Conservation (phyloP, 2,329 filamentous ascomycete genomes). For the Ascochyta viciae-villosae region DNA sequence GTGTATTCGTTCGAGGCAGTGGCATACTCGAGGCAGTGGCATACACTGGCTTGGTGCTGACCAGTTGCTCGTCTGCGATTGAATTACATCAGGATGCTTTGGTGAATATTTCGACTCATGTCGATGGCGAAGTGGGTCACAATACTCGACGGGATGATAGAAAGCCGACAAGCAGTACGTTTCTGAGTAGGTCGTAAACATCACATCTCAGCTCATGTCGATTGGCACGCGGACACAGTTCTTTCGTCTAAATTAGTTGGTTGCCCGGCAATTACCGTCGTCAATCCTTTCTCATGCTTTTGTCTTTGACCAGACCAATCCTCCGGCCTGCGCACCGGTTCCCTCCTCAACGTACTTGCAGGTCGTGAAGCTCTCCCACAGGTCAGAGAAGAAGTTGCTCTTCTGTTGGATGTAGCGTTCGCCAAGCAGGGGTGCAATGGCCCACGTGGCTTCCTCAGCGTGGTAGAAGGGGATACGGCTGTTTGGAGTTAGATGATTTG, state of each 20-base stretch:
- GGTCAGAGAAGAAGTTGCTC: slow-evolving; percentile 27
- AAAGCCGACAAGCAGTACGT: no score
- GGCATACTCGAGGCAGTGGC: background rate
- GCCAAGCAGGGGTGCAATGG: slow-evolving; percentile 33
- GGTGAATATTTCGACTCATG: no score
- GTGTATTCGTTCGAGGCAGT: background rate
- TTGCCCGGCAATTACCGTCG: background rate
- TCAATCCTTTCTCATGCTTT: slow-evolving; percentile 3
- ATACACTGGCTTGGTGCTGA: background rate
- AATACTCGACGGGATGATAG: no score
- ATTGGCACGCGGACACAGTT: no score
- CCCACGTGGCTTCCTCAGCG: slow-evolving; percentile 35
- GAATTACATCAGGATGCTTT: no score
- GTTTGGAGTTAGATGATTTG: slow-evolving; percentile 10
- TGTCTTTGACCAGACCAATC: slow-evolving; percentile 23
- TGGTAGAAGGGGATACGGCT: slow-evolving; percentile 41
- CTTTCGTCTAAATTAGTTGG: background rate
- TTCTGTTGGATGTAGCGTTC: slow-evolving; percentile 33
- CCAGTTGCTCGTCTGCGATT: background rate
- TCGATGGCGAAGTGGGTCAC: no score
- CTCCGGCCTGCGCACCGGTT: slow-evolving; percentile 22
- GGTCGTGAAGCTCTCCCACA: slow-evolving; percentile 33
- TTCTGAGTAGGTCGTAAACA: no score
- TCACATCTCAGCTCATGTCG: no score
- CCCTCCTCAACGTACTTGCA: slow-evolving; percentile 35